Evolutionary conservation across 176 grass and related monocot genomes (phyloP).

Genomic region (Elaeis guineensis): DNA sequence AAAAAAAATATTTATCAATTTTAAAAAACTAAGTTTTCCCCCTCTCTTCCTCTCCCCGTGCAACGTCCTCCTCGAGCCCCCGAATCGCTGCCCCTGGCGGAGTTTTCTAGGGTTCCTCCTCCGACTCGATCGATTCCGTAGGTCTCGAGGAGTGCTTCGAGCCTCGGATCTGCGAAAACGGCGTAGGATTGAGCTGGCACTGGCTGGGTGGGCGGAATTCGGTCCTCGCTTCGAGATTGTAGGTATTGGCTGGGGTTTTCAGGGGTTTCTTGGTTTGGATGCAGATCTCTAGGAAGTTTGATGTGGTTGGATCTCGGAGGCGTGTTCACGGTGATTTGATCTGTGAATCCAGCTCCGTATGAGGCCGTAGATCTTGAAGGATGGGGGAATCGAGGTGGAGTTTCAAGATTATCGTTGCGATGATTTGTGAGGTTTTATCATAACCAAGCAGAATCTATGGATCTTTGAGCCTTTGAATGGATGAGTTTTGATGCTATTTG

Average conservation of each 20-base stretch:
- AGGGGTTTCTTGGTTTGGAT: too few species aligned
- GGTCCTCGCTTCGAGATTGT: not conserved
- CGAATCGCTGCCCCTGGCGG: too few species aligned
- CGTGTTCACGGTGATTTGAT: conserved; percentile 6
- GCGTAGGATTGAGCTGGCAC: conserved; percentile 17
- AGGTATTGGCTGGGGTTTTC: too few species aligned
- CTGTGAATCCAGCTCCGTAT: conserved; percentile 3
- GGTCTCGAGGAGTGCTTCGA: conserved; percentile 17
- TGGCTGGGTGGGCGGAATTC: not conserved
- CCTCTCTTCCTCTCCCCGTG: too few species aligned
- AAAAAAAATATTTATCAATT: too few species aligned
- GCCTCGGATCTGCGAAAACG: conserved; percentile 5
- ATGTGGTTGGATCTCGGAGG: not conserved
- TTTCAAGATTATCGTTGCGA: too few species aligned
- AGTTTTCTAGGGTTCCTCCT: not conserved
- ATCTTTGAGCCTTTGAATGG: too few species aligned
- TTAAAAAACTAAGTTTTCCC: too few species aligned
- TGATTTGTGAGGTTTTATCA: too few species aligned
- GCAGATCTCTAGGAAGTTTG: not conserved
- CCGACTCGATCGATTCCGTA: not conserved
- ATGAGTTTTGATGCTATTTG: too few species aligned
- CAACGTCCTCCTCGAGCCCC: too few species aligned
- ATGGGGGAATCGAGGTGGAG: not conserved
- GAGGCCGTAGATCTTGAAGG: not conserved
- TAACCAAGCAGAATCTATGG: too few species aligned